Evolutionary conservation across 2,329 filamentous ascomycete genomes (phyloP).

Genomic region (Sporothrix globosa): DNA sequence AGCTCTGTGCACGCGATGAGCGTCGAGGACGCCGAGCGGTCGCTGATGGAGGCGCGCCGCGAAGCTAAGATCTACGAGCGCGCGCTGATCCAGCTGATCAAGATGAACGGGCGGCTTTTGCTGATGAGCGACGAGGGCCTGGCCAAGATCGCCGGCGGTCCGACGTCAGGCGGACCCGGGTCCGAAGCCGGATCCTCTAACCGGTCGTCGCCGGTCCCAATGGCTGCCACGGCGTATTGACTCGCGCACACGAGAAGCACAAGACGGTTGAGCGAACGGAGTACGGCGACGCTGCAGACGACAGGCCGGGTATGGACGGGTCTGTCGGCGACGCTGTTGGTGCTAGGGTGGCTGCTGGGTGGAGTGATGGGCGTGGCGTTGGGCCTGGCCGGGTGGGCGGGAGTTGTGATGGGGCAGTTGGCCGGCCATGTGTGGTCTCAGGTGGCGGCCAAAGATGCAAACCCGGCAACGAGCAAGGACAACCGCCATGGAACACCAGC

Average conservation of each 20-base stretch:
- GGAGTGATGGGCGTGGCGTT: slow-evolving; percentile 28
- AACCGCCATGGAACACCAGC: not conserved
- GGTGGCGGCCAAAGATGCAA: not conserved
- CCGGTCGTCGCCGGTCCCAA: slow-evolving; percentile 28
- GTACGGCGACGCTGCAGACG: slow-evolving; percentile 10
- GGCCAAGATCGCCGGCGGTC: slow-evolving; percentile 3
- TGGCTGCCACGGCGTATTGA: slow-evolving; percentile 29
- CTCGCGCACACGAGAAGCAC: slow-evolving; percentile 23
- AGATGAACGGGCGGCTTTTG: slow-evolving; percentile 61
- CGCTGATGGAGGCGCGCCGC: slow-evolving; percentile 55
- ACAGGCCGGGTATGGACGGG: slow-evolving; percentile 29
- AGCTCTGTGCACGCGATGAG: slow-evolving; percentile 58
- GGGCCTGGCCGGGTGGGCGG: slow-evolving; percentile 29
- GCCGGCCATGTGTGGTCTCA: slow-evolving; percentile 24
- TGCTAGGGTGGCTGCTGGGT: slow-evolving; percentile 31
- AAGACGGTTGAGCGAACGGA: not conserved
- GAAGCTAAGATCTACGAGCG: slow-evolving; percentile 67
- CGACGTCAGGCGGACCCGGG: not conserved
- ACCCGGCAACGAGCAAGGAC: not conserved
- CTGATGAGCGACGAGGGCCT: slow-evolving; percentile 39
- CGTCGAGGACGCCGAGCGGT: slow-evolving; percentile 65
- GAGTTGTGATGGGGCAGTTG: slow-evolving; percentile 26
- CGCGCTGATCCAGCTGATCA: slow-evolving; percentile 61
- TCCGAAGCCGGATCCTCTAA: not conserved
- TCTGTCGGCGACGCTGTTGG: slow-evolving; percentile 31